Conservation (phyloP, 163 green algal species). For the Prototheca cutis region DNA sequence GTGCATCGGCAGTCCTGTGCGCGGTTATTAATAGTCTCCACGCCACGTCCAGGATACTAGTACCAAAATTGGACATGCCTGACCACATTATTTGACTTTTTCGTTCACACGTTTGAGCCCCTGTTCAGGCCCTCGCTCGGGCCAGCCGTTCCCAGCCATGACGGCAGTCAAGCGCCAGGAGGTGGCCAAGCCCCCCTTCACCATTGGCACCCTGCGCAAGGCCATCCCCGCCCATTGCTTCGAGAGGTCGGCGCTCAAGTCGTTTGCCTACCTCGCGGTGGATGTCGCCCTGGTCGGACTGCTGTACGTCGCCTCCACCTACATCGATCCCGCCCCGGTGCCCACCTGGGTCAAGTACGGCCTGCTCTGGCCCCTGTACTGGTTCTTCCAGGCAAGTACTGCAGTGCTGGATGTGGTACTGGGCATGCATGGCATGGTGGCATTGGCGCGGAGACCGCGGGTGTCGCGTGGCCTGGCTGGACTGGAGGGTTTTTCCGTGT, state of each 20-base stretch:
- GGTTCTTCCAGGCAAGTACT: constrained; percentile 36
- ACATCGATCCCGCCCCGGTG: constrained; percentile 31
- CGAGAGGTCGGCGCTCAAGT: constrained; percentile 39
- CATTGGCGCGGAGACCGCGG: too few species aligned
- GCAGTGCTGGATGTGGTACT: background rate
- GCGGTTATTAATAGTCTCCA: too few species aligned
- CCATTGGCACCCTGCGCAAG: constrained; percentile 48
- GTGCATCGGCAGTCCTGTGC: too few species aligned
- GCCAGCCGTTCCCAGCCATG: too few species aligned
- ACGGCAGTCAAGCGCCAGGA: constrained; percentile 3
- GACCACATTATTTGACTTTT: too few species aligned
- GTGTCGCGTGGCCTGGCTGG: too few species aligned
- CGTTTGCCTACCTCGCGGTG: constrained; percentile 45
- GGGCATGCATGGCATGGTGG: background rate
- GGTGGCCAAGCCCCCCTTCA: constrained; percentile 39
- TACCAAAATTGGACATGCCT: too few species aligned
- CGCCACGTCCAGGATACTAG: too few species aligned
- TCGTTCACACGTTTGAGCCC: too few species aligned
- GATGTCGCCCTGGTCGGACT: constrained; percentile 37
- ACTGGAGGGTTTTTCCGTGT: too few species aligned
- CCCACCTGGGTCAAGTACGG: constrained; percentile 28
- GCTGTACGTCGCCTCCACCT: constrained; percentile 35
- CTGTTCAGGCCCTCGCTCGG: too few species aligned
- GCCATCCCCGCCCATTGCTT: constrained; percentile 82
- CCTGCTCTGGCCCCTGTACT: constrained; percentile 66